Percentiles rank a stretch among this genome's conserved stretches.
Evolutionary conservation across 176 grass and related monocot genomes (phyloP).

Genomic region (Eleusine indica): DNA sequence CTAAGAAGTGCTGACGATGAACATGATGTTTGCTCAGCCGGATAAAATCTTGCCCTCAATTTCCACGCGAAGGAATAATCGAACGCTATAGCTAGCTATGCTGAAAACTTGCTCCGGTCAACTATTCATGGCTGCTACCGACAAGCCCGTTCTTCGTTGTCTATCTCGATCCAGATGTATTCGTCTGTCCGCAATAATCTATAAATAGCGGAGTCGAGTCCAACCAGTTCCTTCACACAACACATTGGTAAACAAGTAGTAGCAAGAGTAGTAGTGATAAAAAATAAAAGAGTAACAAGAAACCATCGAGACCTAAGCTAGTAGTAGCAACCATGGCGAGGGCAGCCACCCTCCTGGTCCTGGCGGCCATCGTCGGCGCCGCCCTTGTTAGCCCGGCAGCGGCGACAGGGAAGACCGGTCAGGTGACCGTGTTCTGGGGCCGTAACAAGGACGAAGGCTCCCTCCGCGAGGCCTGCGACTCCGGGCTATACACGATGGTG

Average conservation of each 20-base stretch:
- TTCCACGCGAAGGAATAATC: conserved; percentile 7
- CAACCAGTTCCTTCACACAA: neutral
- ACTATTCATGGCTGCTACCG: neutral
- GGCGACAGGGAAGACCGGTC: conserved; percentile 33
- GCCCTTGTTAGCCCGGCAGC: neutral
- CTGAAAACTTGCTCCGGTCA: neutral
- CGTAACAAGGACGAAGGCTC: conserved; percentile 34
- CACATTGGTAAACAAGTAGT: too few relatives aligned
- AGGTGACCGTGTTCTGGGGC: conserved; percentile 39
- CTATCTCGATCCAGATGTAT: neutral
- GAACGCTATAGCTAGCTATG: neutral
- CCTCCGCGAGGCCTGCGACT: conserved; percentile 16
- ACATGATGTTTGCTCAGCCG: neutral
- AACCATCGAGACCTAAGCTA: neutral
- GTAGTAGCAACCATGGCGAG: neutral
- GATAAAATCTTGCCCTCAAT: neutral
- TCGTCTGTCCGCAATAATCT: neutral
- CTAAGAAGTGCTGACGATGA: neutral
- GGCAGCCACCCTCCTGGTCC: neutral
- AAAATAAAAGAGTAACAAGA: too few relatives aligned
- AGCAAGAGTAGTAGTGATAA: too few relatives aligned
- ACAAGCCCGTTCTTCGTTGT: neutral
- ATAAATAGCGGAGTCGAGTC: neutral
- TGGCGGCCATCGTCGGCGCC: neutral
- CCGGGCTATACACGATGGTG: conserved; percentile 22